Base-by-base conservation (phyloP, 1,284 basidiomycete genomes). In the Rhodotorula sp. region DNA sequence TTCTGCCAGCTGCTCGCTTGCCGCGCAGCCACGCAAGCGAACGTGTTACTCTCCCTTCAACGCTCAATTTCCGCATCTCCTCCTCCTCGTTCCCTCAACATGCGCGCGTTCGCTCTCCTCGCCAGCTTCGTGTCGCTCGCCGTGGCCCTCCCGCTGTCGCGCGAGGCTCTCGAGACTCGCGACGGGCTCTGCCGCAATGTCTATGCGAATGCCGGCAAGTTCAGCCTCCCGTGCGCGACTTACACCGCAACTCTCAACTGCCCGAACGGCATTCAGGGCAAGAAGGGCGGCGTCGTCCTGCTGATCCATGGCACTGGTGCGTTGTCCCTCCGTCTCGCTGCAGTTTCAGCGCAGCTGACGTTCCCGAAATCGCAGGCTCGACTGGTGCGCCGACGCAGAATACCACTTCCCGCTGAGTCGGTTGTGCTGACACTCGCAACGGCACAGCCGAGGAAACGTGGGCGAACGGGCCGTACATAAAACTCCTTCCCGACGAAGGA, bases 221-320 rank as follows among this genome's bases (percentile, higher is more conserved):
- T 59, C 56, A 63, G 66, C 7, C 29, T 41, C 25, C 37, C 72
- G 1, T 64, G 61, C 37, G 5, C 61, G 4, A 66, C 66, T 25
- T 65, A 68, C 29, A 22, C 63, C 7, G n/a, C 25, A 1, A 59
- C 72, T 12, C 46, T 80, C 4, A 75, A 71, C 10, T 80, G 77
- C 64, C 80, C 79, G 21, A 69, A 76, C 34, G 80, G 80, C 4
- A 68, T 77, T 48, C 55, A 70, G 36, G 67, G 68, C 46, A 75
- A 73, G 54, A 19, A 50, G 21, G 72, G 76, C 32, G 78, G 80
- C 22, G 66, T 77, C 39, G 80, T 82, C 10, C 73, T 81, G 41
- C 73, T 81, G 13, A 78, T 82, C 4, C 81, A 81, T 64, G 81
- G 81, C 0, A 82, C 81, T 17, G 44, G 41, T 25, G 27, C 22